Conservation (phyloP, 108 stramenopile species). For the Skeletonema potamos region DNA sequence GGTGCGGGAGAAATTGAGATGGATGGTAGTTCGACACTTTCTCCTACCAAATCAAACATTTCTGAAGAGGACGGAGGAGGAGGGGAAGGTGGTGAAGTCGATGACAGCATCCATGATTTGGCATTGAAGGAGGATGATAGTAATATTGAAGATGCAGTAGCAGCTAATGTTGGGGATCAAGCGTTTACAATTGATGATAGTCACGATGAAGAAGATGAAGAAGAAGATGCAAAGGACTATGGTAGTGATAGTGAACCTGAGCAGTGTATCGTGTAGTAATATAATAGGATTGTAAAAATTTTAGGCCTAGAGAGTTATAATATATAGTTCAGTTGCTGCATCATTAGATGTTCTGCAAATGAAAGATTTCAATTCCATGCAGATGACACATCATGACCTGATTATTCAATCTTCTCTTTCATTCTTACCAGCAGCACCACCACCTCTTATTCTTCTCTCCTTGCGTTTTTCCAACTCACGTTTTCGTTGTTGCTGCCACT, state of each 20-base stretch:
- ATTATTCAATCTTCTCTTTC: background rate
- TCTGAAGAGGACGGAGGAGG: background rate
- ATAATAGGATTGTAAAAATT: background rate
- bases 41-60: background rate
- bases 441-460: background rate
- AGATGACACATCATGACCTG: too few species aligned
- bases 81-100: background rate
- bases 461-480: conserved; percentile 16
- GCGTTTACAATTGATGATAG: background rate
- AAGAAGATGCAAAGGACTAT: background rate
- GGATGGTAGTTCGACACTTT: background rate
- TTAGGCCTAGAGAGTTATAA: too few species aligned
- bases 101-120: background rate
- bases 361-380: background rate
- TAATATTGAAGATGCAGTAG: background rate
- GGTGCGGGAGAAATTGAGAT: background rate
- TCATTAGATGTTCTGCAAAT: background rate
- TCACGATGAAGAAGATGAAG: background rate
- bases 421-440: too few species aligned
- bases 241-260: background rate
- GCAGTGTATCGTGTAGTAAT: background rate
- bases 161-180: background rate
- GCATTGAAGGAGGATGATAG: background rate
- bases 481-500: conserved; percentile 4
- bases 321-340: background rate